Percentiles rank a stretch among this genome's conserved stretches.
phyloP scores from a whole-genome alignment of 2,329 filamentous ascomycete genomes.

The Trichoderma hamatum region DNA sequence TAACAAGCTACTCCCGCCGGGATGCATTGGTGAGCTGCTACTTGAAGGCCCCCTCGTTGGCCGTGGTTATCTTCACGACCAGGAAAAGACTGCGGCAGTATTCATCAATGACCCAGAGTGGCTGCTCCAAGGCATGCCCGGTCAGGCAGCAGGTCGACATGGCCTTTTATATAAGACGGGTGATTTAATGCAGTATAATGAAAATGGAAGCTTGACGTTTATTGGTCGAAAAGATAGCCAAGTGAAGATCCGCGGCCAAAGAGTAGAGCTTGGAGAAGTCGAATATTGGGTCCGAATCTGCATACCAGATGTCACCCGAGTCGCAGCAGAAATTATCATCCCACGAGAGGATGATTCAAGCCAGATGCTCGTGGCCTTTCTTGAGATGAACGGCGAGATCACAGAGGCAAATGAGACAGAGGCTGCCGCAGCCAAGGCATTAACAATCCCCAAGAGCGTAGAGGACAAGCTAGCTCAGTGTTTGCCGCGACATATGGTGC shows the following conservation, averaged over 20 bases:
- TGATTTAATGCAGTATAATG: slow-evolving; percentile 34
- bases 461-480: background rate
- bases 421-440: background rate
- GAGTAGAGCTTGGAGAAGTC: slow-evolving; percentile 25
- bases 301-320: background rate
- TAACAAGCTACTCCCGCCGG: too few relatives aligned
- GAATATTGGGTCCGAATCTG: slow-evolving; percentile 25
- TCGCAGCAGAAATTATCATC: background rate
- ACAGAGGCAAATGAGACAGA: too few relatives aligned
- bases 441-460: background rate
- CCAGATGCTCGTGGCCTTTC: background rate
- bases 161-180: slow-evolving; percentile 33
- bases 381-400: background rate
- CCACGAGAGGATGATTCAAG: background rate
- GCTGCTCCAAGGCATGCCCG: too few relatives aligned
- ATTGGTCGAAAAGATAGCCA: slow-evolving; percentile 57
- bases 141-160: background rate
- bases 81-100: too few relatives aligned
- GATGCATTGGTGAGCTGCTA: too few relatives aligned
- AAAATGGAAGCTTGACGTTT: slow-evolving; percentile 43
- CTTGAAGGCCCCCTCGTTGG: too few relatives aligned
- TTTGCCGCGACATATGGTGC: slow-evolving; percentile 45
- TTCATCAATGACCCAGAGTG: too few relatives aligned
- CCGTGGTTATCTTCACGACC: too few relatives aligned
- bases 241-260: slow-evolving; percentile 45